Base-by-base conservation (phyloP, 2,329 filamentous ascomycete species). In the Alternaria sp. region DNA sequence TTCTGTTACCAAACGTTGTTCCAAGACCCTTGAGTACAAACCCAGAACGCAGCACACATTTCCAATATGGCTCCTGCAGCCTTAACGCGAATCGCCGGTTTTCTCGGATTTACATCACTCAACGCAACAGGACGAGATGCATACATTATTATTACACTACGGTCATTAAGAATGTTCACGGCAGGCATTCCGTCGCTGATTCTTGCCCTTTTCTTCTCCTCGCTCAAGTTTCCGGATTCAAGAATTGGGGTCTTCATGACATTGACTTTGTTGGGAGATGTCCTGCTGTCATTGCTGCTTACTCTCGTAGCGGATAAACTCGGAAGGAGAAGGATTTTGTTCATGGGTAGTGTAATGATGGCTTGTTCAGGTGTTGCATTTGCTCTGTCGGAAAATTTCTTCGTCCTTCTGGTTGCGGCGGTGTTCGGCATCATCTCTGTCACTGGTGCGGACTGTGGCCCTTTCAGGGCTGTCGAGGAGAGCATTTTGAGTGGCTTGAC, bases 101-200 rank as follows among this genome's bases (percentile, higher is more conserved):
- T 77, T 45, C 70, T 79, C 30, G 77, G 77, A 18, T 55, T 77
- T 25, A 66, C 67, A 27, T 76, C 75, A 18, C 63, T 78, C 45
- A 67, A 69, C 45, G 68, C 69, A n/a, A 75, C 73, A 9, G 76
- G 76, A 61, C 62, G 65, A 44, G 77, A 79, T 73, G 76, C 75
- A 18, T 78, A 78, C 58, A 69, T 80, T 45, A 75, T 80, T 51
- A 88, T 89, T 65, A 65, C 63, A 4, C 62, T 77, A 27, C 73
- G 75, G 32, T 73, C 68, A 16, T 49, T 75, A 28, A 74, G 75
- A 61, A 77, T 78, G 74, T 77, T 78, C 59, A 70, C 69, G 2
- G 74, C 75, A n/a, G 75, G 75, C 32, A 78, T 78, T 20, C 75
- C 75, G 2, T 73, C 73, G 11, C 71, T 80, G 22, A 77, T 80